Evolutionary conservation across 805 yeast species (phyloP).

Genomic region (Hermanozyma aechmeae): DNA sequence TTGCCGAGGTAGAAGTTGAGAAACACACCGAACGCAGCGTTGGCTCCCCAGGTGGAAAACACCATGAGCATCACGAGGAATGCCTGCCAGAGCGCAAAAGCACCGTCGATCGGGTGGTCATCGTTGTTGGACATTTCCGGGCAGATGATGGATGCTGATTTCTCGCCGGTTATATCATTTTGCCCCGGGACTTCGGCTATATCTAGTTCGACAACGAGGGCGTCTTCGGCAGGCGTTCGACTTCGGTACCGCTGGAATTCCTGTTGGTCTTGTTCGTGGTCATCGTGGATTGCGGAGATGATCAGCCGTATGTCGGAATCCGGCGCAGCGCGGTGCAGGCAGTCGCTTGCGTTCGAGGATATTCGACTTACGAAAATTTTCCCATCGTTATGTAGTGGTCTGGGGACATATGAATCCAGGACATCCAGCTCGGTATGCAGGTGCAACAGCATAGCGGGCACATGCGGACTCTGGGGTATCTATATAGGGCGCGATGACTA

Average conservation of each 20-base stretch:
- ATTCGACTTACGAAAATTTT: not conserved
- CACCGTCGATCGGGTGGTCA: constrained; percentile 10
- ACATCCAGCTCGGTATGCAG: not conserved
- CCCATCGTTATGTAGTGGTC: not conserved
- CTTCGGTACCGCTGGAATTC: no score
- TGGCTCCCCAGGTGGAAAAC: constrained; percentile 51
- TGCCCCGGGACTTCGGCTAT: constrained; percentile 5
- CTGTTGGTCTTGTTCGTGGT: constrained; percentile 4
- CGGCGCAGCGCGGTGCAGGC: no score
- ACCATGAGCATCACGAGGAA: constrained; percentile 31
- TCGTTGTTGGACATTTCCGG: no score
- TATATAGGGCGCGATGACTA: no score
- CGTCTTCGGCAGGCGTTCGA: no score
- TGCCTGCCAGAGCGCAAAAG: constrained; percentile 13
- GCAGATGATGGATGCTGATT: not conserved
- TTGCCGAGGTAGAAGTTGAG: constrained; percentile 39
- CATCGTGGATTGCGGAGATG: constrained; percentile 9
- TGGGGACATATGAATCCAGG: not conserved
- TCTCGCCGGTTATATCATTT: constrained; percentile 1
- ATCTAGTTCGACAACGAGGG: no score
- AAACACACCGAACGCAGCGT: constrained; percentile 50
- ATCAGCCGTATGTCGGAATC: constrained; percentile 9
- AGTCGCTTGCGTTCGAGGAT: constrained; percentile 4
- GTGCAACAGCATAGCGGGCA: no score
- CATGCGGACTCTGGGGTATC: no score